Evolutionary conservation across 305 asterid species (phyloP), one percentile per base, ranked within the genome.

Genomic region (Solanum hybrid): DNA sequence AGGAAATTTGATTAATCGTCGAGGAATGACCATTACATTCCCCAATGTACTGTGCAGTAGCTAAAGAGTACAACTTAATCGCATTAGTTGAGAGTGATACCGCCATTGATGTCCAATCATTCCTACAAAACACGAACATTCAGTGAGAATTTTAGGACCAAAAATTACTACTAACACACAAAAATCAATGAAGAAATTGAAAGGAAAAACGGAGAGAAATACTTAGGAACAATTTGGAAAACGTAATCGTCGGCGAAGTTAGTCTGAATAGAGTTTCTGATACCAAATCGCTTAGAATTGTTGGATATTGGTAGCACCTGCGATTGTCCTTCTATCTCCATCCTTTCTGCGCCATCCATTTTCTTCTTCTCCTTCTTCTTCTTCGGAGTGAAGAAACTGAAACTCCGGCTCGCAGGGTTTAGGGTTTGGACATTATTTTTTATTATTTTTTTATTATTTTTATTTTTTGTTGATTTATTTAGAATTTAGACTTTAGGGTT

Each of bases 241-340:
- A 96, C 96, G 91, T 95, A 97, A 92, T 97, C 99, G 11, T 96
- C 98, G 88, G 96, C 98, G 92, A 97, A 97, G 90, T 95, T 97
- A 14, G 98, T 97, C 70, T 97, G 98, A 7, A 96, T 94, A 7
- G 97, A 93, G 87, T 95, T 97, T 91, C 93, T 97, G 73, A 97
- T 95, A 57, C 96, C 96, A 34, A 92, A 94, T n/a, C 95, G 95
- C 91, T 96, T 95, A 90, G 77, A 79, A 26, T 76, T 61, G 84
- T 45, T 89, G 4, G 87, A 84, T n/a, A 45, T 4, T 86, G 45
- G 87, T 0, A 61, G 2, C 72, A 0, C 5, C 26, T 7, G 72
- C 26, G 72, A 61, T 17, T 34, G 92, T 68, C 89, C 93, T 93
- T 96, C 97, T 15, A 95, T 93, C 20, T 96, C 99, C 97, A 96